Percentiles rank a stretch among this genome's conserved stretches.
phyloP scores from a whole-genome alignment of 2,329 filamentous ascomycete species.

The Lecanoromycetidae sp. region DNA sequence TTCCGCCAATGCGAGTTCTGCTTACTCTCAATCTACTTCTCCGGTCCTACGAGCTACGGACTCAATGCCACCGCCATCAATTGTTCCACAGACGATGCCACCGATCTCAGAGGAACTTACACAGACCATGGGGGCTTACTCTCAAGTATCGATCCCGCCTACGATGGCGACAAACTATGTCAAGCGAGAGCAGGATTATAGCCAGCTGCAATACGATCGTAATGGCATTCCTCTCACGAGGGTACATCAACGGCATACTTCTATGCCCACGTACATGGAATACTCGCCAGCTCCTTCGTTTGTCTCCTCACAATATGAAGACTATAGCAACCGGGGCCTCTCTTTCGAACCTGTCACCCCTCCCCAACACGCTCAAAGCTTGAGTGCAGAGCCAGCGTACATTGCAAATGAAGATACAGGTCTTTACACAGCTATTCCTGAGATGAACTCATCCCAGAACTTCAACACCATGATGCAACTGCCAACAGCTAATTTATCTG shows the following conservation, averaged over 20 bases:
- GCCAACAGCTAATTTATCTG: slow-evolving; percentile 71
- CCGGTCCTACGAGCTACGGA: slow-evolving; percentile 85
- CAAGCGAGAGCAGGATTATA: slow-evolving; percentile 81
- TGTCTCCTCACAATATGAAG: slow-evolving; percentile 95
- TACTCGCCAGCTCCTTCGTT: slow-evolving; percentile 97
- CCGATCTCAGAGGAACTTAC: slow-evolving; percentile 50
- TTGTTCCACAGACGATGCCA: slow-evolving; percentile 54
- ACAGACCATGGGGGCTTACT: slow-evolving; percentile 58
- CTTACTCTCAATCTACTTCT: slow-evolving; percentile 70
- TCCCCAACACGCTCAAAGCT: slow-evolving; percentile 73
- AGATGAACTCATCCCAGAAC: slow-evolving; percentile 62
- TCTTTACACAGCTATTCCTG: slow-evolving; percentile 87
- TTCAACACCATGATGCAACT: slow-evolving; percentile 86
- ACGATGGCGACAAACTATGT: slow-evolving; percentile 46
- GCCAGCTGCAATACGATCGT: slow-evolving; percentile 76
- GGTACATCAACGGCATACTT: slow-evolving; percentile 82
- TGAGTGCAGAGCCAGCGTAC: slow-evolving; percentile 82
- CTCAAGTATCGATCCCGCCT: slow-evolving; percentile 56
- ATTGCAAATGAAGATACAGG: slow-evolving; percentile 97
- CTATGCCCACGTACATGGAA: slow-evolving; percentile 97
- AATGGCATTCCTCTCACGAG: slow-evolving; percentile 76
- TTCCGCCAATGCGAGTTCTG: slow-evolving; percentile 60
- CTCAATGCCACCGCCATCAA: slow-evolving; percentile 82
- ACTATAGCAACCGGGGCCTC: slow-evolving; percentile 91
- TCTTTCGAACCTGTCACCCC: slow-evolving; percentile 96